A percentile compares a stretch with the other conserved stretches of the same genome.
These are phyloP conservation scores for Penicillium soppii DNA, from an alignment of 495 filamentous ascomycete species.

Conservation along the genomic window DNA sequence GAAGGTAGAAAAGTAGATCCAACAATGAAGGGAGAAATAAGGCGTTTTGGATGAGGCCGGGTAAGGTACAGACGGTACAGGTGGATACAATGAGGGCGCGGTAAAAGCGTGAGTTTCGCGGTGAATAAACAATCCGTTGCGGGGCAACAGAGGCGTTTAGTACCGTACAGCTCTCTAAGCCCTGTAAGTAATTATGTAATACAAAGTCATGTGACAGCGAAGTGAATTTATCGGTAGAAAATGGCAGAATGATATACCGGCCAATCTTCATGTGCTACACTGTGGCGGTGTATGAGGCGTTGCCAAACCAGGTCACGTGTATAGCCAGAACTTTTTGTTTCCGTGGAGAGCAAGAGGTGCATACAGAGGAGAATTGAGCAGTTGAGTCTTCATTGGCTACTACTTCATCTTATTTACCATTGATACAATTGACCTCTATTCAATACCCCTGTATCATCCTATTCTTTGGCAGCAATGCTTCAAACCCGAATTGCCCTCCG, in stretches of 20 bases:
- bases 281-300: conserved; percentile 4
- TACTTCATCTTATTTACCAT: background rate
- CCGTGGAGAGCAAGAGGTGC: background rate
- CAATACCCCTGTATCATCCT: background rate
- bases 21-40: conserved; percentile 25
- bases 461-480: conserved; percentile 48
- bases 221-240: too few relatives aligned
- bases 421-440: background rate
- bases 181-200: background rate
- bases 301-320: conserved; percentile 13
- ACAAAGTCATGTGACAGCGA: background rate
- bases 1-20: conserved; percentile 19
- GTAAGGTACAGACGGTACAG: conserved; percentile 18
- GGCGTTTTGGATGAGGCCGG: conserved; percentile 8
- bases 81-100: conserved; percentile 25
- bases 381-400: conserved; percentile 6
- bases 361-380: conserved; percentile 12
- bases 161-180: background rate
- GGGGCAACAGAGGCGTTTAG: conserved; percentile 12
- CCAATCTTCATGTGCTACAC: background rate
- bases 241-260: background rate
- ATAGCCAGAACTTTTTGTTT: conserved; percentile 23
- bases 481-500: conserved; percentile 62
- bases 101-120: conserved; percentile 20
- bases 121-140: conserved; percentile 21